phyloP scores from a whole-genome alignment of 208 protist genomes.

The Wallacemonas sp. region DNA sequence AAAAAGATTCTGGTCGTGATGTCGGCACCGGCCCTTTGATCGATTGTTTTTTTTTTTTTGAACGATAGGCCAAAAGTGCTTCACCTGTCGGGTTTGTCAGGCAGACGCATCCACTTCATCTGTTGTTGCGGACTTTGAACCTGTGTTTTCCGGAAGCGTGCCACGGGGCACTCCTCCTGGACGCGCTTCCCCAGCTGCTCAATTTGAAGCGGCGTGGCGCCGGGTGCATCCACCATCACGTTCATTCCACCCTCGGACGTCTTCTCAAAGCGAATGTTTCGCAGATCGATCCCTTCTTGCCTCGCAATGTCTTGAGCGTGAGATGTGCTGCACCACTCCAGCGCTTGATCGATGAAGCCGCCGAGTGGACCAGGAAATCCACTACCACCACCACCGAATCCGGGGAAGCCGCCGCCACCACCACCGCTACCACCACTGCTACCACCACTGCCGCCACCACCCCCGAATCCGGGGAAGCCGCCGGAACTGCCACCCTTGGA shows the following conservation, averaged over 20 bases:
- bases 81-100: conserved; percentile 69
- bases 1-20: too few relatives aligned
- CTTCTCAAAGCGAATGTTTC: conserved; percentile 79
- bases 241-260: conserved; percentile 71
- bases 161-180: conserved; percentile 88
- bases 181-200: conserved; percentile 82
- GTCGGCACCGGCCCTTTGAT: too few relatives aligned
- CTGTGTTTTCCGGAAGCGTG: conserved; percentile 82
- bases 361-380: conserved; percentile 43
- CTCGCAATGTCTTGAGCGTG: conserved; percentile 81
- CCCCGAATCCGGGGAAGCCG: conserved; percentile 5
- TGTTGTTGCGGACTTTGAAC: conserved; percentile 58
- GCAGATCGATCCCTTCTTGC: conserved; percentile 71
- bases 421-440: conserved; percentile 22
- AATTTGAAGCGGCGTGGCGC: conserved; percentile 83
- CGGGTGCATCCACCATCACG: conserved; percentile 83
- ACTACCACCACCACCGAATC: conserved; percentile 7
- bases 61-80: not conserved
- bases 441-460: conserved; percentile 20
- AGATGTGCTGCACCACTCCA: conserved; percentile 86
- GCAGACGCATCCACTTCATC: conserved; percentile 83
- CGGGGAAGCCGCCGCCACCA: conserved; percentile 12
- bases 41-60: not conserved
- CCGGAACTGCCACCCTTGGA: conserved; percentile 19
- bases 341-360: conserved; percentile 74